Evolutionary conservation across 2,329 filamentous ascomycete species (phyloP).

Genomic region (Ophiocordyceps robertsii): DNA sequence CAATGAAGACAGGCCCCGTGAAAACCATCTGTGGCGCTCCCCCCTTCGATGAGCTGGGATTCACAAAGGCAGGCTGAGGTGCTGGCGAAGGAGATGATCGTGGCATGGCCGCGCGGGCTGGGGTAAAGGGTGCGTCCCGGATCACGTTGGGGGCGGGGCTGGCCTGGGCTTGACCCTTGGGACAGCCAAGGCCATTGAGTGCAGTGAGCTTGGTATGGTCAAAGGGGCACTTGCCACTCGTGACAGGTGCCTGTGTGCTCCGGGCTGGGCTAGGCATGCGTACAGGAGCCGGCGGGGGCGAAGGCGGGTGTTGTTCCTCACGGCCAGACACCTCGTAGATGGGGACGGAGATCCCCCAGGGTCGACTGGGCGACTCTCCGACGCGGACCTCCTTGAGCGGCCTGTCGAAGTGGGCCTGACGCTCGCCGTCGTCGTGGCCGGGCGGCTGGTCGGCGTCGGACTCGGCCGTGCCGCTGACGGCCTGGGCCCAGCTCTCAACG

Average conservation of each 20-base stretch:
- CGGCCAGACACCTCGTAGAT: constrained; percentile 29
- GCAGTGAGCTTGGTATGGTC: constrained; percentile 32
- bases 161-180: constrained; percentile 5
- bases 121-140: constrained; percentile 10
- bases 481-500: constrained; percentile 77
- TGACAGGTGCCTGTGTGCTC: constrained; percentile 10
- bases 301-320: constrained; percentile 29
- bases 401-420: constrained; percentile 68
- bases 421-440: constrained; percentile 37
- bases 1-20: constrained; percentile 87
- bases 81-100: constrained; percentile 4
- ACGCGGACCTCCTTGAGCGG: constrained; percentile 81
- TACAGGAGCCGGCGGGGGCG: constrained; percentile 45
- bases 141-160: constrained; percentile 1
- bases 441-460: constrained; percentile 22
- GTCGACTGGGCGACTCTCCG: constrained; percentile 82
- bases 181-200: constrained; percentile 14
- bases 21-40: constrained; percentile 62
- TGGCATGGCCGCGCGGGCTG: constrained; percentile 5
- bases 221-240: constrained; percentile 44
- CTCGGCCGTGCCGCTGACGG: constrained; percentile 45
- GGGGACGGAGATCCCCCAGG: constrained; percentile 84
- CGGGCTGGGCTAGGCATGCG: constrained; percentile 29
- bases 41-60: constrained; percentile 22
- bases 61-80: constrained; percentile 39